These are phyloP conservation scores for Chalciporus piperatoides DNA, from an alignment of 1,284 basidiomycete genomes.

Conservation along the genomic window DNA sequence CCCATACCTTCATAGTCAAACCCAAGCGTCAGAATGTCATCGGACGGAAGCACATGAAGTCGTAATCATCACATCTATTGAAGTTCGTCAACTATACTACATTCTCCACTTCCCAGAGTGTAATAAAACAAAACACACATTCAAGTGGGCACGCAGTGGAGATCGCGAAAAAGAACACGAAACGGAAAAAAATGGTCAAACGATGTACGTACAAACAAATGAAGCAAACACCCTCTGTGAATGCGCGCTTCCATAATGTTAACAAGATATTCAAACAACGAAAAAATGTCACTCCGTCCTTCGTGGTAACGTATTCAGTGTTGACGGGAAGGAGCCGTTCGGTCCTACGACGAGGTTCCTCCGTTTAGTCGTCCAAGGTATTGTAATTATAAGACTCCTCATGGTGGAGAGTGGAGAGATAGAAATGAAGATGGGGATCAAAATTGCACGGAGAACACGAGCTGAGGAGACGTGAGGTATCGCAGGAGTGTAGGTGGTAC, in stretches of 20 bases:
- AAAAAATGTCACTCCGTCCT: constrained; percentile 16
- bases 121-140: neutral
- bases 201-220: constrained; percentile 16
- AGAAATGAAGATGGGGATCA: constrained; percentile 8
- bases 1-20: neutral
- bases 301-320: constrained; percentile 16
- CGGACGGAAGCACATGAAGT: neutral
- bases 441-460: constrained; percentile 5
- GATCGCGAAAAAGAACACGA: neutral
- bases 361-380: constrained; percentile 27
- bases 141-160: neutral
- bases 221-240: constrained; percentile 1
- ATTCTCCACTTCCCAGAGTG: constrained; percentile 4
- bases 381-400: constrained; percentile 26
- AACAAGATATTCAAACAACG: constrained; percentile 18
- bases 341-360: constrained; percentile 22
- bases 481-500: constrained; percentile 6
- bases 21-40: neutral
- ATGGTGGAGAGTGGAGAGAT: constrained; percentile 7
- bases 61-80: constrained; percentile 12
- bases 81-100: constrained; percentile 10
- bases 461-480: constrained; percentile 17
- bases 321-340: constrained; percentile 8
- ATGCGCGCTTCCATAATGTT: constrained; percentile 27
- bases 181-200: neutral